These are phyloP conservation scores for Xylariaceae sp. DNA, from an alignment of 2,329 filamentous ascomycete genomes.

Conservation along the genomic window DNA sequence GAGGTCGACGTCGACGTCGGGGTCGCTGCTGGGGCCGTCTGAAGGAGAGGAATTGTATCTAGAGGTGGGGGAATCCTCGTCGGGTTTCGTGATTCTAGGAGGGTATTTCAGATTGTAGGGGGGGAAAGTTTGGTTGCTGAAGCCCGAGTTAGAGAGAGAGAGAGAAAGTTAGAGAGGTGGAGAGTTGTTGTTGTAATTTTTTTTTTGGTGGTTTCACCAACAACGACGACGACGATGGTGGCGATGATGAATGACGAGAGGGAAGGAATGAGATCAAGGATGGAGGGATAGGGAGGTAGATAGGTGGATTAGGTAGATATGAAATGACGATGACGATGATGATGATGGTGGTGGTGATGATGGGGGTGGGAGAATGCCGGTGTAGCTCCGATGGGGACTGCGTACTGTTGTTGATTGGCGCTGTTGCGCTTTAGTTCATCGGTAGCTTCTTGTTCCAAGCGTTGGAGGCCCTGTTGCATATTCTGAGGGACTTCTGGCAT, in stretches of 20 bases:
- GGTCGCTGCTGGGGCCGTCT: too few relatives aligned
- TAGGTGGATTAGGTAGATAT: too few relatives aligned
- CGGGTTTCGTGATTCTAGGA: conserved; percentile 28
- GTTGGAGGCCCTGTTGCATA: conserved; percentile 90
- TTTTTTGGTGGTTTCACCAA: too few relatives aligned
- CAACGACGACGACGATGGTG: too few relatives aligned
- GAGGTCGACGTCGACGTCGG: too few relatives aligned
- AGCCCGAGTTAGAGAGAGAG: conserved; percentile 37
- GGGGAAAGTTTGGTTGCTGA: conserved; percentile 28
- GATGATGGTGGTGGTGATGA: conserved; percentile 32
- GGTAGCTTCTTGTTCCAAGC: conserved; percentile 76
- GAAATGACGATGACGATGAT: too few relatives aligned
- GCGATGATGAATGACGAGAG: too few relatives aligned
- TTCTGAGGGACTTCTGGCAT: conserved; percentile 95
- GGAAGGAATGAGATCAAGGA: too few relatives aligned
- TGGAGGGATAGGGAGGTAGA: too few relatives aligned
- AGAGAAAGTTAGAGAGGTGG: too few relatives aligned
- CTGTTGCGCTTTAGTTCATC: conserved; percentile 38
- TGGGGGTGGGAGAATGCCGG: conserved; percentile 28
- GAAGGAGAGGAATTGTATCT: conserved; percentile 33
- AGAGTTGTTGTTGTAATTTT: too few relatives aligned
- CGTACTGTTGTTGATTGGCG: conserved; percentile 8
- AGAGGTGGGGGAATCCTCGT: conserved; percentile 32
- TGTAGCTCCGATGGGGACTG: conserved; percentile 27
- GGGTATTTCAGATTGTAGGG: conserved; percentile 31